These are phyloP conservation scores for Xylaria sp. DNA, from an alignment of 2,329 filamentous ascomycete genomes.

Conservation along the genomic window DNA sequence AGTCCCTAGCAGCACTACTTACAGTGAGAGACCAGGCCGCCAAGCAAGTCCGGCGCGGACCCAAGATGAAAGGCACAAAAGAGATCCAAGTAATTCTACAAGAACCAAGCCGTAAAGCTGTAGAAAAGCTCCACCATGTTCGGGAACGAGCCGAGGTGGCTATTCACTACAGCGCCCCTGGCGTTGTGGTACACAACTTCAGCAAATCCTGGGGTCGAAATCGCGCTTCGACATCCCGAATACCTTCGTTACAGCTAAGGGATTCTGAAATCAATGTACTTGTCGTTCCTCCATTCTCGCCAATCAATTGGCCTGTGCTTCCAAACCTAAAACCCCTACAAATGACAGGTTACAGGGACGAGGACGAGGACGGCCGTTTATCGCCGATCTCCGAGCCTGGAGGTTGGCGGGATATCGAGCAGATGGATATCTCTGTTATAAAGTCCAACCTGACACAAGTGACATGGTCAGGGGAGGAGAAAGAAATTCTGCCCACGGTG, in stretches of 20 bases:
- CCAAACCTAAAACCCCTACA: background rate
- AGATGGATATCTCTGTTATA: constrained; percentile 3
- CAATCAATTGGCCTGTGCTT: constrained; percentile 39
- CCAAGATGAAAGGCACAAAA: constrained; percentile 36
- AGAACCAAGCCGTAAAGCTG: constrained; percentile 35
- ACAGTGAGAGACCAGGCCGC: constrained; percentile 37
- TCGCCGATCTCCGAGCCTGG: constrained; percentile 35
- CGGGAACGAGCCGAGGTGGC: constrained; percentile 35
- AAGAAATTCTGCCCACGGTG: background rate
- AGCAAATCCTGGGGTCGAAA: constrained; percentile 41
- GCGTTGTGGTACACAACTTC: constrained; percentile 39
- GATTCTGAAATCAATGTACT: constrained; percentile 10
- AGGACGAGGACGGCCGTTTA: background rate
- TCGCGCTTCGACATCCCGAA: constrained; percentile 1
- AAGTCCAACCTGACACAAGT: background rate
- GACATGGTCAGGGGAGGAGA: background rate
- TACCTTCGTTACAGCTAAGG: constrained; percentile 38
- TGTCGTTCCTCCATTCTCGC: constrained; percentile 12
- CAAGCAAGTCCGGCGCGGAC: constrained; percentile 28
- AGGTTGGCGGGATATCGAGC: constrained; percentile 29
- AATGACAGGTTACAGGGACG: background rate
- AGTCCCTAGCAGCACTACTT: constrained; percentile 34
- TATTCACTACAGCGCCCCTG: constrained; percentile 35
- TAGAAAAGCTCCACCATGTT: constrained; percentile 36
- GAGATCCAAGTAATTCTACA: constrained; percentile 40